Conservation (phyloP, 2,329 filamentous ascomycete species). For the Nakataea oryzae region DNA sequence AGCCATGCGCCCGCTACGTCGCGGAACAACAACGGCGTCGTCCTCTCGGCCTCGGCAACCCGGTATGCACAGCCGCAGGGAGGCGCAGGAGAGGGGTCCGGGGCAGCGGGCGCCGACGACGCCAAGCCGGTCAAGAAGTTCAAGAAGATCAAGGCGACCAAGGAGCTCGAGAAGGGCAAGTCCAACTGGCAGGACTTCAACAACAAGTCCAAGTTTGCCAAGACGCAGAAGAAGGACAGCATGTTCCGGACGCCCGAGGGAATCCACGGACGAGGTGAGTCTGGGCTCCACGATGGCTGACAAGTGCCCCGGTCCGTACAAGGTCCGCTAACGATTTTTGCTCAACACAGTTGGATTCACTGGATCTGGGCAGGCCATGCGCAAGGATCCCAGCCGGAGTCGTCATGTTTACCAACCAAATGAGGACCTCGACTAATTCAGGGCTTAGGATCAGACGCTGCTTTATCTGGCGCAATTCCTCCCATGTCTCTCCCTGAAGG, state of each 20-base stretch:
- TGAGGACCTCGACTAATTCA: slow-evolving; percentile 57
- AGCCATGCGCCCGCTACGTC: slow-evolving; percentile 15
- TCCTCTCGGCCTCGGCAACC: slow-evolving; percentile 45
- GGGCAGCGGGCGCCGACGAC: slow-evolving; percentile 40
- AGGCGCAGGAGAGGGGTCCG: slow-evolving; percentile 37
- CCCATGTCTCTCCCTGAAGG: neutral
- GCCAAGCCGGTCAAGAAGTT: slow-evolving; percentile 71
- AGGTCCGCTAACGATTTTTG: neutral
- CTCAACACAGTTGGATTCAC: slow-evolving; percentile 72
- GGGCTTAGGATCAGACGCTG: neutral
- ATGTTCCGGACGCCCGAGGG: slow-evolving; percentile 94
- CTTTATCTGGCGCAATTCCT: neutral
- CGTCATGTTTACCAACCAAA: slow-evolving; percentile 77
- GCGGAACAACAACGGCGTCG: slow-evolving; percentile 30
- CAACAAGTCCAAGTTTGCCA: slow-evolving; percentile 61
- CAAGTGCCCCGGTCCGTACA: neutral
- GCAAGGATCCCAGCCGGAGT: slow-evolving; percentile 74
- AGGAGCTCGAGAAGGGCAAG: slow-evolving; percentile 83
- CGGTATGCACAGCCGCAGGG: slow-evolving; percentile 43
- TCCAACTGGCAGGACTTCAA: slow-evolving; percentile 93
- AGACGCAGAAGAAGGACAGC: slow-evolving; percentile 72
- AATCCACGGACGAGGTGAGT: slow-evolving; percentile 71
- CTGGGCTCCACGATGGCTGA: neutral
- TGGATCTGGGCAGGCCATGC: slow-evolving; percentile 90
- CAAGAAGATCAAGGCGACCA: slow-evolving; percentile 85